These are phyloP conservation scores for Colletotrichum shisoi DNA, from an alignment of 2,329 filamentous ascomycete genomes.

Conservation along the genomic window DNA sequence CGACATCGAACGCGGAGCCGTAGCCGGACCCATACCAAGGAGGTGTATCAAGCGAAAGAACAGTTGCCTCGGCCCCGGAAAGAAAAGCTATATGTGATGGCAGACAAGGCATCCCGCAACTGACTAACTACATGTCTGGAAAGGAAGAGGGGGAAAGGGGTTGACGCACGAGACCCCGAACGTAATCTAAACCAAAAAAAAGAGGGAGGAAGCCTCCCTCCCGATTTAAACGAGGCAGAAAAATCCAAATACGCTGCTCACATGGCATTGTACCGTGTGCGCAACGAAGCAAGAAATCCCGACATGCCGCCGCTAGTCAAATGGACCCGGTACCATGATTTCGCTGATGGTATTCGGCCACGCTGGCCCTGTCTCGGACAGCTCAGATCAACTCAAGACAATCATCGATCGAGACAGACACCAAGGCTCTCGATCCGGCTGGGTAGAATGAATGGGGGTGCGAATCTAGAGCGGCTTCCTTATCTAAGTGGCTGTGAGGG, in stretches of 20 bases:
- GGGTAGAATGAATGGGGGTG: constrained; percentile 8
- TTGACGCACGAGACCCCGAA: not conserved
- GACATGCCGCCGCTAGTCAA: constrained; percentile 8
- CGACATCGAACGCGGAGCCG: constrained; percentile 52
- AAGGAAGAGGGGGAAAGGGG: not conserved
- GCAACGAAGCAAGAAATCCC: not conserved
- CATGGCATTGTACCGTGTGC: constrained; percentile 14
- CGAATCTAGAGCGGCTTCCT: not conserved
- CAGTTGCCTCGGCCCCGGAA: constrained; percentile 26
- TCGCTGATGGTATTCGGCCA: not conserved
- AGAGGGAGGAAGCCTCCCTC: not conserved
- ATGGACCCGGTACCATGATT: not conserved
- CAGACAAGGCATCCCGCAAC: constrained; percentile 19
- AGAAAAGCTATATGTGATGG: constrained; percentile 26
- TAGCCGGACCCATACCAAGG: constrained; percentile 44
- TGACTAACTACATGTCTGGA: constrained; percentile 8
- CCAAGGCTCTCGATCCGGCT: constrained; percentile 3
- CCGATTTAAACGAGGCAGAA: not conserved
- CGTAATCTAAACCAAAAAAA: not conserved
- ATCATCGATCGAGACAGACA: constrained; percentile 8
- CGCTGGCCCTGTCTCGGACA: constrained; percentile 22
- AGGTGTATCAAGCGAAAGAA: constrained; percentile 20
- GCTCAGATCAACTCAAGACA: constrained; percentile 32
- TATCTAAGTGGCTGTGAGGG: not conserved
- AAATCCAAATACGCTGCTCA: constrained; percentile 11